Percentiles rank a stretch among this genome's conserved stretches.
These are phyloP conservation scores for Monosporascus sp. DNA, from an alignment of 2,329 filamentous ascomycete species.

Conservation along the genomic window DNA sequence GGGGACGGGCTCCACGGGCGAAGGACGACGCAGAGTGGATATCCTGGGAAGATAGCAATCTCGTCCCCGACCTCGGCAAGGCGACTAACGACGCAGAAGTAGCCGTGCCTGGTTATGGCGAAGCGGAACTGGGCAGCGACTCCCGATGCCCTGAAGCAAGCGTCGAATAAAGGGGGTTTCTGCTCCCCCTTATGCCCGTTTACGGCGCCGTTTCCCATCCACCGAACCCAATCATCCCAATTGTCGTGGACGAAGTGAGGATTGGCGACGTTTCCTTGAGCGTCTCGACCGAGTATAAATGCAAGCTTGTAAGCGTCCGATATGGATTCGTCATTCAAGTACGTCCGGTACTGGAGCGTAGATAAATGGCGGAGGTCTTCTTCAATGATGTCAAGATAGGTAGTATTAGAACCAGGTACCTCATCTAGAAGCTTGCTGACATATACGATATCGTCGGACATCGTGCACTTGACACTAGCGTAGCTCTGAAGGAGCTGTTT, in stretches of 20 bases:
- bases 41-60: conserved; percentile 13
- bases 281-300: conserved; percentile 3
- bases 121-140: conserved; percentile 13
- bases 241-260: conserved; percentile 2
- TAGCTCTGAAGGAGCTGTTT: conserved; percentile 18
- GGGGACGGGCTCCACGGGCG: conserved; percentile 6
- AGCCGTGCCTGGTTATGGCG: conserved; percentile 15
- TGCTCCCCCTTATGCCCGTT: neutral
- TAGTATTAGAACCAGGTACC: neutral
- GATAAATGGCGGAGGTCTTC: conserved; percentile 4
- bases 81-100: conserved; percentile 17
- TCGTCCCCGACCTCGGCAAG: conserved; percentile 8
- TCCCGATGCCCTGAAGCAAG: conserved; percentile 6
- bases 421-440: conserved; percentile 8
- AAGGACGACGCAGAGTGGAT: conserved; percentile 7
- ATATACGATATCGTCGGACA: conserved; percentile 19
- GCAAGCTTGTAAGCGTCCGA: conserved; percentile 7
- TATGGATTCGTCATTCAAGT: conserved; percentile 6
- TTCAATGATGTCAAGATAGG: neutral
- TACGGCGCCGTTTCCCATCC: neutral
- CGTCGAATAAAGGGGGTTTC: conserved; percentile 1
- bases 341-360: conserved; percentile 2
- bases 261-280: conserved; percentile 1
- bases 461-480: conserved; percentile 12
- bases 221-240: conserved; percentile 8